Evolutionary conservation across 2,329 filamentous ascomycete species (phyloP), one percentile per base, ranked within the genome.

Genomic region (Monosporascus ibericus): DNA sequence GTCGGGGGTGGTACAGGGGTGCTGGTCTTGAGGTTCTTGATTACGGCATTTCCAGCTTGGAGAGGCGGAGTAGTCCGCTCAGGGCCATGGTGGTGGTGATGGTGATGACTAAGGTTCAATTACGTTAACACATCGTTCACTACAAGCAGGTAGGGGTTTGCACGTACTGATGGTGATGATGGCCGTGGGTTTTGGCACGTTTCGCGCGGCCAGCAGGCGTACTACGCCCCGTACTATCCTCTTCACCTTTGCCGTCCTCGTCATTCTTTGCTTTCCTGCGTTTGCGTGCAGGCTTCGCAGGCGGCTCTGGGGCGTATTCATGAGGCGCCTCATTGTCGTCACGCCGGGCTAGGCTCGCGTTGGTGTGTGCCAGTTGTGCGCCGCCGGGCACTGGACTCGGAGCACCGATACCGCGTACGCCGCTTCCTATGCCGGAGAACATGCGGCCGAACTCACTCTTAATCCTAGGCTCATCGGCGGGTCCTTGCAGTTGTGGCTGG

Each of bases 361-460:
- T 72, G 6, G 76, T 72, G 53, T 78, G 82, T 1, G 78, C 75
- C 38, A 76, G 60, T 40, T 72, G 70, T 4, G 70, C 65, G 54
- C 74, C 62, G 42, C 71, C 39, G 1, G 77, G 69, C 3, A 76
- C 72, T 2, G 80, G 79, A 60, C 78, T 82, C 15, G 79, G 75
- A 37, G 76, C 70, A 24, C 74, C 75, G 53, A 80, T 74, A 40
- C 70, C 74, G 55, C 71, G 75, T 34, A 80, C 76, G 55, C 76
- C 81, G 59, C 75, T 81, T 54, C 76, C 92, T 59, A 97, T 90
- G n/a, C 92, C 92, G 18, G 90, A 90, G 71, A 96, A 96, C 79
- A 96, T 95, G 56, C 90, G 86, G 27, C 92, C 92, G 67, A 96
- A 92, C 67, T 96, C 92, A 66, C 86, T 95, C 76, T 96, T 96